Evolutionary conservation across 169 alveolate genomes (phyloP), one percentile per base, ranked within the genome.

Genomic region (Cryptosporidium sp.): DNA sequence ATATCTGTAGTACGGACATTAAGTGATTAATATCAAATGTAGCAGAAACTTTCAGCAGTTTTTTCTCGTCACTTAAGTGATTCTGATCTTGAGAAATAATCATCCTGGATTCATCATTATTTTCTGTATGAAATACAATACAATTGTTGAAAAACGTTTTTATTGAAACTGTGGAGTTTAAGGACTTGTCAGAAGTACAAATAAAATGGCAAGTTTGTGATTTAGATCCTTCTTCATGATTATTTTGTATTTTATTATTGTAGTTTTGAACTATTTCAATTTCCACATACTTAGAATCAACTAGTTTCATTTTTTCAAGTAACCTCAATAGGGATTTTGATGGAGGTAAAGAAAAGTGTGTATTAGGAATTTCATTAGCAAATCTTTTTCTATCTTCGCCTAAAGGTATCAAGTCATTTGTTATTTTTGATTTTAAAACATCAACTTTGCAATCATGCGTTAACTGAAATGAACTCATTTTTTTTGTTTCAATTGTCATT

Each of bases 251-350:
- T 33, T 65, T 8, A 31, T 33, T 33, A 39, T 65, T 33, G 29
- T 10, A 31, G 10, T 65, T 51, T 18, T 80, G 75, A n/a, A 80
- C 33, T 39, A 80, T 80, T 65, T 80, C 69, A 62, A 80, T 59
- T 21, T 62, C 62, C 10, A 37, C 70, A 59, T 23, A 80, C 16
- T 80, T 80, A 23, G 89, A 80, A 41, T 65, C 89, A 35, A 80
- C 89, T 80, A 80, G 39, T 26, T 80, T 80, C 89, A 80, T 80
- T 59, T 65, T 80, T 59, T 80, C 89, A 33, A 80, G 69, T 23
- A 80, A 35, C 29, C 89, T 59, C 37, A 62, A 39, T 3, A 80
- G 62, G 18, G 75, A 62, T 39, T 59, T 80, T 18, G 89, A 41
- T 23, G 89, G 74, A 12, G 89, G 89, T 8, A 67, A 58, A 31